A percentile compares a stretch with the other conserved stretches of the same genome.
These are phyloP conservation scores for Plasmodium vinckei DNA, from an alignment of 169 alveolate species.

Conservation along the genomic window DNA sequence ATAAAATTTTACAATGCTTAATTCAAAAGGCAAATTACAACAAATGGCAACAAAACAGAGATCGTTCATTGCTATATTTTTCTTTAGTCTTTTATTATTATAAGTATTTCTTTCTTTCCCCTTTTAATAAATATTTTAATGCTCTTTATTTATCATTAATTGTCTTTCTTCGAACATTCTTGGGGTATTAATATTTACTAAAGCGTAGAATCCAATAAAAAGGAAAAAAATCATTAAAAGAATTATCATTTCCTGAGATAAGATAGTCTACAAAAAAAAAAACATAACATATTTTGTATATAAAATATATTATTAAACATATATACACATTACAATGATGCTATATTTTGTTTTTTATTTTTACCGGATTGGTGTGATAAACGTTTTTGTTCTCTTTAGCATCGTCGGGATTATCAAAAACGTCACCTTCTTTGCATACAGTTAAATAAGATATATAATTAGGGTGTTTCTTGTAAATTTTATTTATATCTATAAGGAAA, in stretches of 20 bases:
- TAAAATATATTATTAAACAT: not conserved
- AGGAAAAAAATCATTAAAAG: conserved; percentile 58
- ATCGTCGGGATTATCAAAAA: conserved; percentile 65
- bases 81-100: conserved; percentile 3
- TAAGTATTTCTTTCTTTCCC: not conserved
- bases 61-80: conserved; percentile 5
- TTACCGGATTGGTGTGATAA: conserved; percentile 71
- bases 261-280: conserved; percentile 25
- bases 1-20: conserved; percentile 32
- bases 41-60: conserved; percentile 1
- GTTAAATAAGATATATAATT: conserved; percentile 43
- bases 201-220: conserved; percentile 47
- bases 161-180: conserved; percentile 68
- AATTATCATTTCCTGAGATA: conserved; percentile 53
- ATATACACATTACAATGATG: not conserved
- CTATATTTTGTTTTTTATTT: conserved; percentile 7
- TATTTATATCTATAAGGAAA: conserved; percentile 25
- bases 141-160: conserved; percentile 72
- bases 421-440: conserved; percentile 50
- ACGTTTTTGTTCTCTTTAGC: conserved; percentile 61
- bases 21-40: conserved; percentile 61
- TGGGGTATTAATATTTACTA: conserved; percentile 65
- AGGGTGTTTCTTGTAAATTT: conserved; percentile 63
- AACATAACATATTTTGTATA: not conserved
- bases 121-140: conserved; percentile 19